Conservation (phyloP, 2,329 filamentous ascomycete species). For the Fusarium drepaniforme region DNA sequence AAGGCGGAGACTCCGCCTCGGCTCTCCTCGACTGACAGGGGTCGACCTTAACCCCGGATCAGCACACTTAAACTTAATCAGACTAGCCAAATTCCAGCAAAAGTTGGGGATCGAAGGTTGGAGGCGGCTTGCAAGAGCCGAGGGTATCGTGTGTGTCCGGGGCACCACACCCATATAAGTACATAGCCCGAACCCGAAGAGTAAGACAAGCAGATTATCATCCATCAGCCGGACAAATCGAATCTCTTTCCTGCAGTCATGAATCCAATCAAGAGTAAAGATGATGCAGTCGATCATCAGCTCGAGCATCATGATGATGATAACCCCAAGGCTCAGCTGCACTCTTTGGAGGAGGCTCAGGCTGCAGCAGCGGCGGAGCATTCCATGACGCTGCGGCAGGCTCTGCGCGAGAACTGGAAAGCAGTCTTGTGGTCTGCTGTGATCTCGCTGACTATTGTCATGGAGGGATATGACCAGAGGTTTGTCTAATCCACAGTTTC, state of each 20-base stretch:
- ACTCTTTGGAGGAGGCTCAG: constrained; percentile 10
- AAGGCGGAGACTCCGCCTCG: not conserved
- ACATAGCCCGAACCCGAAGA: not conserved
- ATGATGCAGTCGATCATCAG: not conserved
- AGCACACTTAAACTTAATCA: not conserved
- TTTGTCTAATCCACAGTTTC: constrained; percentile 1
- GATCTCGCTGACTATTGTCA: constrained; percentile 39
- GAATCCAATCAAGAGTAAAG: not conserved
- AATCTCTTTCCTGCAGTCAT: not conserved
- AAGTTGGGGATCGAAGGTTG: not conserved
- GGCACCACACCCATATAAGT: not conserved
- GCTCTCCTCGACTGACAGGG: not conserved
- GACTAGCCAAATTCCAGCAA: not conserved
- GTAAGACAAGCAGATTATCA: not conserved
- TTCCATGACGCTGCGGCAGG: constrained; percentile 20
- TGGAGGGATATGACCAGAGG: constrained; percentile 42
- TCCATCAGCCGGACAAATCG: not conserved
- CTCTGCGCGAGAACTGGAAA: constrained; percentile 27
- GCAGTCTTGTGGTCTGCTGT: constrained; percentile 40
- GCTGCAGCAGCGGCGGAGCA: constrained; percentile 26
- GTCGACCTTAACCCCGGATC: not conserved
- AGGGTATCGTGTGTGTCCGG: not conserved
- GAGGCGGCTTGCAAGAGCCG: not conserved
- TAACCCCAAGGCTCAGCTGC: constrained; percentile 2
- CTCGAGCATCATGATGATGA: constrained; percentile 7